Percentiles rank a stretch among this genome's conserved stretches.
phyloP scores from a whole-genome alignment of 129 eudicot species.

The Artemisia annua region DNA sequence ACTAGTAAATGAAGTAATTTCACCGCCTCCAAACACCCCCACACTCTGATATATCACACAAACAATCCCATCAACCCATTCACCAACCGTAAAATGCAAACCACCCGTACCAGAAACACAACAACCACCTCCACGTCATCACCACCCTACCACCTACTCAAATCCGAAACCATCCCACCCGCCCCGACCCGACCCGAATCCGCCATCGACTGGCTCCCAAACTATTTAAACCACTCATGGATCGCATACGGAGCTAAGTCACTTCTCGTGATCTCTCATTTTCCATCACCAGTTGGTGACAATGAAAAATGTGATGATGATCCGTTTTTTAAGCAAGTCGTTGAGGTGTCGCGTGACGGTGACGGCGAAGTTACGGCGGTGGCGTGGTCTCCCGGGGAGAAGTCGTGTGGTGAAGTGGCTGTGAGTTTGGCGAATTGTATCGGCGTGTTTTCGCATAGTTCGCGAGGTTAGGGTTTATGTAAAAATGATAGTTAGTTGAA shows the following conservation, averaged over 20 bases:
- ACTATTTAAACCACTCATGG: slow-evolving; percentile 88
- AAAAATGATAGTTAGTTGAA: neutral
- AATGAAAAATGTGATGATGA: slow-evolving; percentile 36
- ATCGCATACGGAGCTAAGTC: slow-evolving; percentile 92
- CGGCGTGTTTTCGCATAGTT: slow-evolving; percentile 41
- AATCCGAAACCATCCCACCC: slow-evolving; percentile 69
- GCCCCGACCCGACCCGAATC: slow-evolving; percentile 55
- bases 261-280: slow-evolving; percentile 86
- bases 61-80: slow-evolving; percentile 2
- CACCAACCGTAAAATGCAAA: neutral
- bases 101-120: no score
- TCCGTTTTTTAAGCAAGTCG: slow-evolving; percentile 69
- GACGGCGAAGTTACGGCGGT: slow-evolving; percentile 49
- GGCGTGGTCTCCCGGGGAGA: slow-evolving; percentile 66
- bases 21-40: no score
- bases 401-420: slow-evolving; percentile 69
- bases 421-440: slow-evolving; percentile 58
- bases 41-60: no score
- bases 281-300: slow-evolving; percentile 49
- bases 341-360: slow-evolving; percentile 59
- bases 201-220: slow-evolving; percentile 63
- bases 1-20: no score
- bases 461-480: slow-evolving; percentile 47
- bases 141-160: slow-evolving; percentile 53
- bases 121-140: no score